These are phyloP conservation scores for Coelastrella sp. DNA, from an alignment of 139 green algal species.

Conservation along the genomic window DNA sequence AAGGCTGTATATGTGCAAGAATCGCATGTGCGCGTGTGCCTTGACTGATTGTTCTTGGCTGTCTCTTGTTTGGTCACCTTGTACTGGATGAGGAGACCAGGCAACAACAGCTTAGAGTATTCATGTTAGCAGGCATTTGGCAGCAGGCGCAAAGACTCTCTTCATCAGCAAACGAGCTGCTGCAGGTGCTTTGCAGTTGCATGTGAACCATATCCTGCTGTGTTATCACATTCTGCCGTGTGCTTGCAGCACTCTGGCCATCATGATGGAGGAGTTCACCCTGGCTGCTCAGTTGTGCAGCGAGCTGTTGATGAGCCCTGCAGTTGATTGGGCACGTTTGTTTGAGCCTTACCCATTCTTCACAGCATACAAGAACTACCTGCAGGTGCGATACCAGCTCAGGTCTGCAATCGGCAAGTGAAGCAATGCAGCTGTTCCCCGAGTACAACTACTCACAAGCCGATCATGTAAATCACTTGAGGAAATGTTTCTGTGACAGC, in stretches of 20 bases:
- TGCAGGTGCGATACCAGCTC: slow-evolving; percentile 65
- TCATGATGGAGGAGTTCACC: slow-evolving; percentile 77
- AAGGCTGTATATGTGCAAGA: too few relatives aligned
- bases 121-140: background rate
- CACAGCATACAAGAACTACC: slow-evolving; percentile 82
- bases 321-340: slow-evolving; percentile 58
- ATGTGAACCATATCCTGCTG: too few relatives aligned
- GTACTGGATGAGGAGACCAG: too few relatives aligned
- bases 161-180: too few relatives aligned
- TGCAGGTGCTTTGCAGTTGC: too few relatives aligned
- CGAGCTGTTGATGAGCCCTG: slow-evolving; percentile 10
- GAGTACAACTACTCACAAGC: background rate
- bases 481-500: too few relatives aligned
- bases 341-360: slow-evolving; percentile 87
- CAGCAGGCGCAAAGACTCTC: too few relatives aligned
- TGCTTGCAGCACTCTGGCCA: slow-evolving; percentile 65
- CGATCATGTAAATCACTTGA: too few relatives aligned
- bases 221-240: background rate
- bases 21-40: too few relatives aligned
- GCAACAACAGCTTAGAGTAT: too few relatives aligned
- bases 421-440: background rate
- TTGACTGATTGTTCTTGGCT: too few relatives aligned
- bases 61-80: too few relatives aligned
- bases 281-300: slow-evolving; percentile 67
- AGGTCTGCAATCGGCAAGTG: background rate